Evolutionary conservation across 108 stramenopile species (phyloP).

Genomic region (Mediolabrus comicus): DNA sequence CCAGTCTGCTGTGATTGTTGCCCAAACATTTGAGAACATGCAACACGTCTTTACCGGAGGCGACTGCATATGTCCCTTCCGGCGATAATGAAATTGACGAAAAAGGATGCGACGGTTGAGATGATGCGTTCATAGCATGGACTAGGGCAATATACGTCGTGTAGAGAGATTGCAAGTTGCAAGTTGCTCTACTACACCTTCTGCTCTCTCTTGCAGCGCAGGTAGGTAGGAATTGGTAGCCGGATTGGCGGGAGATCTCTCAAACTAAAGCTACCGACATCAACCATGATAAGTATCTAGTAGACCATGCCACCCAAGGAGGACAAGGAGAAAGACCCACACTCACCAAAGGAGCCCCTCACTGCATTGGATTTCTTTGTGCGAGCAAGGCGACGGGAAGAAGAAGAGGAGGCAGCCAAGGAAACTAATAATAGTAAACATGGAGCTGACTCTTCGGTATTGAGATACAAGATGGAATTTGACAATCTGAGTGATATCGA

Average conservation of each 20-base stretch:
- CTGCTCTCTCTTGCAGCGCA: too few relatives aligned
- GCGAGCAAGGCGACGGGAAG: neutral
- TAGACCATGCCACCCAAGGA: too few relatives aligned
- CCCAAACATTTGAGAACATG: conserved; percentile 51
- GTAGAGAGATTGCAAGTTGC: too few relatives aligned
- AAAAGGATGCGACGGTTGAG: conserved; percentile 23
- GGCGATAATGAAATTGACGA: conserved; percentile 73
- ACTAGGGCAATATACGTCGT: too few relatives aligned
- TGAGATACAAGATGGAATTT: neutral
- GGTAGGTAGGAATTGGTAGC: too few relatives aligned
- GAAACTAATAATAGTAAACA: neutral
- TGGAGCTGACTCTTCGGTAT: neutral
- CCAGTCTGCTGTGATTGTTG: conserved; percentile 30
- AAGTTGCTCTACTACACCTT: too few relatives aligned
- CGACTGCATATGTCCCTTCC: conserved; percentile 54
- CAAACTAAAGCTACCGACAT: too few relatives aligned
- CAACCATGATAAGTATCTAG: too few relatives aligned
- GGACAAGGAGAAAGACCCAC: neutral
- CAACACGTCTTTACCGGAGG: conserved; percentile 67
- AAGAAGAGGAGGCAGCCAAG: neutral
- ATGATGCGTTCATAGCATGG: too few relatives aligned
- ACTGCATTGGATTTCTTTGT: neutral
- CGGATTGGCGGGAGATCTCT: too few relatives aligned
- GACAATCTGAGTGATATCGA: neutral
- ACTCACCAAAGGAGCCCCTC: neutral